phyloP scores from a whole-genome alignment of 768 basidiomycete genomes.

The Pleurotus cornucopiae region DNA sequence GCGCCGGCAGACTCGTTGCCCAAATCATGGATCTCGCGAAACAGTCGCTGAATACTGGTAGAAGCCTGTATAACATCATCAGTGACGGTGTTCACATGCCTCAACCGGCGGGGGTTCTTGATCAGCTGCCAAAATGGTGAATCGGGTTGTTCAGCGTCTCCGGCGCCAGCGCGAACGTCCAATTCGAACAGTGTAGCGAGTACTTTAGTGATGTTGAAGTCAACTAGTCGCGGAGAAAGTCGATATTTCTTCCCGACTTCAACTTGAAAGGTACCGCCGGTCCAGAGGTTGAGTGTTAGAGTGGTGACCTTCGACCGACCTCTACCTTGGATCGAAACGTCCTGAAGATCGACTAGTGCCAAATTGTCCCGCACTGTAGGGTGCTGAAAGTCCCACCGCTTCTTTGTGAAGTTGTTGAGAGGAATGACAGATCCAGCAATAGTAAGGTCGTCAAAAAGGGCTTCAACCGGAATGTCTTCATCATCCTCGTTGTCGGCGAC shows the following conservation, averaged over 20 bases:
- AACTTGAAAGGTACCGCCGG: conserved; percentile 22
- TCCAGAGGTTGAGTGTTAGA: conserved; percentile 36
- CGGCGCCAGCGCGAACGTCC: conserved; percentile 27
- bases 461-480: conserved; percentile 36
- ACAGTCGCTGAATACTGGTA: conserved; percentile 32
- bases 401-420: conserved; percentile 31
- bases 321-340: conserved; percentile 28
- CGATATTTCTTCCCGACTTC: conserved; percentile 33
- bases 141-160: conserved; percentile 14
- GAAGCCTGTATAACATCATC: conserved; percentile 30
- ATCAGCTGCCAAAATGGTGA: conserved; percentile 44
- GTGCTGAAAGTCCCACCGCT: conserved; percentile 35
- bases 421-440: conserved; percentile 42
- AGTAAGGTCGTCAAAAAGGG: conserved; percentile 46
- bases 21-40: conserved; percentile 32
- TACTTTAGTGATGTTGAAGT: conserved; percentile 47
- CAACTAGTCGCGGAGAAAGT: conserved; percentile 45
- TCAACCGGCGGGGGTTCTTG: conserved; percentile 25
- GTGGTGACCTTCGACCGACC: conserved; percentile 20
- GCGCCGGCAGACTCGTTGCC: conserved; percentile 29
- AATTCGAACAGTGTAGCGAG: conserved; percentile 41
- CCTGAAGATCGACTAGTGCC: conserved; percentile 35
- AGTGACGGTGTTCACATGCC: conserved; percentile 8
- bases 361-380: conserved; percentile 33
- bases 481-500: conserved; percentile 30